Evolutionary conservation across 2,329 filamentous ascomycete genomes (phyloP).

Genomic region (Hirsutella rhossiliensis): DNA sequence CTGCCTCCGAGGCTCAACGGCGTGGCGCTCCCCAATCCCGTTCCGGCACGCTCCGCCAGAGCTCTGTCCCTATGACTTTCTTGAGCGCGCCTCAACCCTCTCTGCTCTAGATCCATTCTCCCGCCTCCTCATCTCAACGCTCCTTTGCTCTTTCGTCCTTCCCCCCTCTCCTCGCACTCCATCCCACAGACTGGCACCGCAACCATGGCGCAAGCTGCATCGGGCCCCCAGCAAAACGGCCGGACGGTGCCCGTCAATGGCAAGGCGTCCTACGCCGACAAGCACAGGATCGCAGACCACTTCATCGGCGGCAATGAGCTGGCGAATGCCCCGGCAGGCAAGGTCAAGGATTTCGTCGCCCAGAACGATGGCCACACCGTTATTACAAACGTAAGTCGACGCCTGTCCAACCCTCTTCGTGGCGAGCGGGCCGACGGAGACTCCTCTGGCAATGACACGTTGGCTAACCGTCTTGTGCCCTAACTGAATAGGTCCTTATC

Average conservation of each 20-base stretch:
- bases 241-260: conserved; percentile 44
- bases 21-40: neutral
- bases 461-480: neutral
- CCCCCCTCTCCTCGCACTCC: neutral
- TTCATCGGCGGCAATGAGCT: conserved; percentile 94
- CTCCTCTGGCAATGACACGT: neutral
- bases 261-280: conserved; percentile 61
- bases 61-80: conserved; percentile 1
- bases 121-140: neutral
- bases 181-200: neutral
- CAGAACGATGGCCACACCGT: conserved; percentile 88
- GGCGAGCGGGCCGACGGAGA: no score
- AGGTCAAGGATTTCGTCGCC: conserved; percentile 93
- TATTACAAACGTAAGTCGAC: conserved; percentile 76
- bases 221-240: conserved; percentile 18
- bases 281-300: conserved; percentile 75
- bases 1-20: neutral
- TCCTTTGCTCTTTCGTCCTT: neutral
- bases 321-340: conserved; percentile 67
- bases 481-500: conserved; percentile 65
- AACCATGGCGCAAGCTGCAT: conserved; percentile 35
- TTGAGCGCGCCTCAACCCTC: neutral
- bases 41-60: neutral
- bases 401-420: no score
- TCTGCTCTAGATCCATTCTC: no score